Evolutionary conservation across 148 eudicot species (phyloP).

Genomic region (Dysphania ambrosioides): DNA sequence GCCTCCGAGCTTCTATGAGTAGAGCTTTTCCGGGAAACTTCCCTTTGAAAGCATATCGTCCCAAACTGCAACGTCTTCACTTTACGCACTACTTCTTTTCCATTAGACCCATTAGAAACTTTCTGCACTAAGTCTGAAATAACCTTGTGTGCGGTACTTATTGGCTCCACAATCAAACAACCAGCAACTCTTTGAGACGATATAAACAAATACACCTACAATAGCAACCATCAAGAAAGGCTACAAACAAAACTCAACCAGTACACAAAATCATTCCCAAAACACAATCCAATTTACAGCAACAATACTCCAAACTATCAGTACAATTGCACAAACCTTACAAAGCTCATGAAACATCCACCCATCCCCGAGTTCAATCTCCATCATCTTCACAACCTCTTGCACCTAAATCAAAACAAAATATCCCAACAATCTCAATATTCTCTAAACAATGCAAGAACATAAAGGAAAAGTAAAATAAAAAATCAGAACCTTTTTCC

Average conservation of each 20-base stretch:
- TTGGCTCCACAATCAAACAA: constrained; percentile 66
- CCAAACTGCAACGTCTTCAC: constrained; percentile 65
- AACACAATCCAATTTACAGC: not conserved
- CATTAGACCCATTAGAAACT: constrained; percentile 3
- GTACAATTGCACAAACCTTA: no score
- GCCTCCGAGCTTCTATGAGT: constrained; percentile 21
- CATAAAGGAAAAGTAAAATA: not conserved
- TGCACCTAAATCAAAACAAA: constrained; percentile 91
- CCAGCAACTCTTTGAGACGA: constrained; percentile 62
- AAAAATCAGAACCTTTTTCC: constrained; percentile 54
- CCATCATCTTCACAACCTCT: no score
- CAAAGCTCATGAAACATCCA: no score
- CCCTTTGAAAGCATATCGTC: constrained; percentile 60
- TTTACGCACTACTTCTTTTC: constrained; percentile 35
- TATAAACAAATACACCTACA: constrained; percentile 67
- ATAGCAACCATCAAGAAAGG: not conserved
- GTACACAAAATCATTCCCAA: not conserved
- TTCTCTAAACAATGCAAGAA: constrained; percentile 35
- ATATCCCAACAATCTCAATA: constrained; percentile 66
- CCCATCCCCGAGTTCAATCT: no score
- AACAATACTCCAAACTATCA: not conserved
- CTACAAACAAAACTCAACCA: not conserved
- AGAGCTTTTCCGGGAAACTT: constrained; percentile 35
- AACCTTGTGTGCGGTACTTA: constrained; percentile 52
- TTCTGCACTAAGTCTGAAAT: constrained; percentile 34